Evolutionary conservation across 1,284 basidiomycete species (phyloP).

Genomic region (Moniliella sp.): DNA sequence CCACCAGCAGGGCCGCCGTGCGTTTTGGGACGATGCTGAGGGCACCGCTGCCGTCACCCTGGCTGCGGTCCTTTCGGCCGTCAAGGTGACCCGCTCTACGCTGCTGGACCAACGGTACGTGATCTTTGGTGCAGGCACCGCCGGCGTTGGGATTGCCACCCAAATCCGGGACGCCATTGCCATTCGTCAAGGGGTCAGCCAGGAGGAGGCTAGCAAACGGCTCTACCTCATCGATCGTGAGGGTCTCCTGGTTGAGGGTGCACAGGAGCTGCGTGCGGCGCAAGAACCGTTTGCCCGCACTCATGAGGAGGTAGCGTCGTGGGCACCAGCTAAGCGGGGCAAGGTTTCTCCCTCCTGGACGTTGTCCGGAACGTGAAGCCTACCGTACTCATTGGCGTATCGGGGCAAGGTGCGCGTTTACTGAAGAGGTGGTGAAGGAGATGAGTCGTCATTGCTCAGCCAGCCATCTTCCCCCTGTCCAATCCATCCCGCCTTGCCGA

Average conservation of each 20-base stretch:
- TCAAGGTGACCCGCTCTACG: too few species aligned
- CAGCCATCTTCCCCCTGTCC: constrained; percentile 87
- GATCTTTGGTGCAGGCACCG: neutral
- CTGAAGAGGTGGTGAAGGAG: constrained; percentile 48
- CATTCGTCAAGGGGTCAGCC: neutral
- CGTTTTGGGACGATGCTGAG: neutral
- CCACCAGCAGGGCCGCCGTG: constrained; percentile 19
- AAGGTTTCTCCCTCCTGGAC: constrained; percentile 42
- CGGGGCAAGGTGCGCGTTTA: constrained; percentile 66
- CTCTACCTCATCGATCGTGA: neutral
- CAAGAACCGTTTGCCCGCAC: neutral
- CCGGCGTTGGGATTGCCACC: neutral
- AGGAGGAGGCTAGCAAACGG: neutral
- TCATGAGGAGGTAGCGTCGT: neutral
- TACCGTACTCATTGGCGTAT: constrained; percentile 72
- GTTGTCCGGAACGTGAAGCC: constrained; percentile 69
- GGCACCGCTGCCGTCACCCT: neutral
- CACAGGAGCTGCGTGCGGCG: neutral
- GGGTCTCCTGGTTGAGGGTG: neutral
- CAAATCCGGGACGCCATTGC: neutral
- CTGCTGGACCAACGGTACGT: neutral
- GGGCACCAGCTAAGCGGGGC: neutral
- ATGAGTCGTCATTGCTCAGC: constrained; percentile 71
- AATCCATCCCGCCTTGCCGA: constrained; percentile 69
- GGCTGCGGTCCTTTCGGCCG: neutral